These are phyloP conservation scores for Aspergillus cristatus DNA, from an alignment of 495 filamentous ascomycete species.

Conservation along the genomic window DNA sequence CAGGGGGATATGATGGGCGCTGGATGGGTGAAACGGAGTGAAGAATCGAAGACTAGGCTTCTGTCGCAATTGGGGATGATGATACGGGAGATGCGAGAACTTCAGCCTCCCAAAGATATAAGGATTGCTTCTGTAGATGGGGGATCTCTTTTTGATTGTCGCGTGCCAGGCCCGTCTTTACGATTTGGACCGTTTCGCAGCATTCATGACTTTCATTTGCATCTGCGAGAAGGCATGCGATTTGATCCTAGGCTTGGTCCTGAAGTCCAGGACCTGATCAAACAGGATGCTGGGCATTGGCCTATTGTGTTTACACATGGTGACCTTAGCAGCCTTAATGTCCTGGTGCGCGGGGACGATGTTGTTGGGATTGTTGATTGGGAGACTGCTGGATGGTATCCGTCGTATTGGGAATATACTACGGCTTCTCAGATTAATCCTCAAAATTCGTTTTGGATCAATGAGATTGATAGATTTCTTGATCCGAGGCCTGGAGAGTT, in stretches of 20 bases:
- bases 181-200: slow-evolving; percentile 33
- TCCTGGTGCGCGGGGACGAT: slow-evolving; percentile 26
- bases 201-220: slow-evolving; percentile 33
- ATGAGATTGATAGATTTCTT: slow-evolving; percentile 43
- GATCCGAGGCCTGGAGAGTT: slow-evolving; percentile 35
- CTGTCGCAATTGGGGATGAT: slow-evolving; percentile 33
- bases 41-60: slow-evolving; percentile 33
- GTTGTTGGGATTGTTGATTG: slow-evolving; percentile 44
- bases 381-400: slow-evolving; percentile 44
- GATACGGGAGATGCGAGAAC: slow-evolving; percentile 34
- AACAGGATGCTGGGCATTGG: slow-evolving; percentile 22
- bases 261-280: slow-evolving; percentile 31
- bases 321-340: slow-evolving; percentile 35
- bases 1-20: slow-evolving; percentile 30
- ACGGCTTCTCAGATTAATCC: slow-evolving; percentile 41
- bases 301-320: slow-evolving; percentile 31
- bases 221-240: slow-evolving; percentile 30
- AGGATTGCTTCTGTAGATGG: slow-evolving; percentile 32
- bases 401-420: slow-evolving; percentile 45
- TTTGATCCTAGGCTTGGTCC: slow-evolving; percentile 22
- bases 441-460: slow-evolving; percentile 34
- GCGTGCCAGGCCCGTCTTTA: slow-evolving; percentile 18
- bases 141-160: slow-evolving; percentile 32
- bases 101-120: slow-evolving; percentile 19
- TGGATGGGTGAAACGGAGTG: slow-evolving; percentile 20